Evolutionary conservation across 2,329 filamentous ascomycete species (phyloP).

Genomic region (Ascochyta rabiei): DNA sequence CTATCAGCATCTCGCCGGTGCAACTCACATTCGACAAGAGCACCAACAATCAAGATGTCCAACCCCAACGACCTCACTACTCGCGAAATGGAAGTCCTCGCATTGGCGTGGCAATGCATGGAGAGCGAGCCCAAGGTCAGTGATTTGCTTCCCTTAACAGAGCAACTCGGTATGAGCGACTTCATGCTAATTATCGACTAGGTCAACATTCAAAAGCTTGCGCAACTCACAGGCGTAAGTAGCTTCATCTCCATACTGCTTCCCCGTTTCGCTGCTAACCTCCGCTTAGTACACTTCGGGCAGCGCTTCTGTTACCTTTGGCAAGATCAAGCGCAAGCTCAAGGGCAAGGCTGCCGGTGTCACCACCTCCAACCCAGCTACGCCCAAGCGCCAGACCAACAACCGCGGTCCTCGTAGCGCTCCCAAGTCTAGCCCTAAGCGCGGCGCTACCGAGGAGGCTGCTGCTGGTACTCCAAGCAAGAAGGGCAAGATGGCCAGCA

Average conservation of each 20-base stretch:
- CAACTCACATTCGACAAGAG: background rate
- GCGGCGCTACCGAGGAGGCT: constrained; percentile 8
- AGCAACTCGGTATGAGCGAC: background rate
- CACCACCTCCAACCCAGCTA: constrained; percentile 3
- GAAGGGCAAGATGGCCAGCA: constrained; percentile 12
- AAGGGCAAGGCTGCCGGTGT: constrained; percentile 20
- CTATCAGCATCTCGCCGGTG: background rate
- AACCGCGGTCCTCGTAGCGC: background rate
- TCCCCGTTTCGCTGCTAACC: constrained; percentile 25
- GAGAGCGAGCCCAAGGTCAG: constrained; percentile 40
- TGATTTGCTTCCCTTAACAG: background rate
- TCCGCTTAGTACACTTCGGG: constrained; percentile 32
- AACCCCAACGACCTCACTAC: constrained; percentile 22
- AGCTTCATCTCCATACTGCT: too few relatives aligned
- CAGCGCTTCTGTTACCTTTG: constrained; percentile 36
- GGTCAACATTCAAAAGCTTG: constrained; percentile 24
- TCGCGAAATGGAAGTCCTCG: constrained; percentile 41
- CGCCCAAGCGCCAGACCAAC: constrained; percentile 23
- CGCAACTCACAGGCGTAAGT: constrained; percentile 15
- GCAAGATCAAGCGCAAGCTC: constrained; percentile 43
- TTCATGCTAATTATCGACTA: background rate
- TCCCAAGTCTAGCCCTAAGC: constrained; percentile 22
- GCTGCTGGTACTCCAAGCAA: constrained; percentile 21
- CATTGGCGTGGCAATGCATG: constrained; percentile 45
- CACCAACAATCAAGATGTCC: background rate